Percentiles rank a stretch among this genome's conserved stretches.
Conservation (phyloP, 1,284 basidiomycete genomes). For the Chalciporus sp. region DNA sequence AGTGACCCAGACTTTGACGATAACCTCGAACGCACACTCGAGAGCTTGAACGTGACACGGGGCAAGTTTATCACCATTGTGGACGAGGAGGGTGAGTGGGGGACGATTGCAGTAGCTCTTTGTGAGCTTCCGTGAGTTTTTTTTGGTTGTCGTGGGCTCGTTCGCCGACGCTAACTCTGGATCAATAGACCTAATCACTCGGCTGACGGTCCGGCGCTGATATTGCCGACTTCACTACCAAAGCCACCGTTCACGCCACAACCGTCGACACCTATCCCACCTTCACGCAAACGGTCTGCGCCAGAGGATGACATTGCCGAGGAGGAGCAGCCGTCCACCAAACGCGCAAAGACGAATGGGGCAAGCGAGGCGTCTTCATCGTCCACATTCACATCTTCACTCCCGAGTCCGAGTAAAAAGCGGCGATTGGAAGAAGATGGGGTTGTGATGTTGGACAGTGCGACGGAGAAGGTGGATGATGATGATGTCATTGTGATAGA, state of each 20-base stretch:
- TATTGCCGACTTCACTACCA: constrained; percentile 66
- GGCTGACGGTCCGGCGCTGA: constrained; percentile 48
- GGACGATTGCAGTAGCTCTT: constrained; percentile 74
- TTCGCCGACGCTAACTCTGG: neutral
- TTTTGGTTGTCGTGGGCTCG: neutral
- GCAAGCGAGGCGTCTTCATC: neutral
- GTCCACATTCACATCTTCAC: constrained; percentile 6
- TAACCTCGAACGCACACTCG: constrained; percentile 73
- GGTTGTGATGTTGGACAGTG: constrained; percentile 63
- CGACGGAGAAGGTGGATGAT: constrained; percentile 53
- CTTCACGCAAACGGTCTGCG: constrained; percentile 56
- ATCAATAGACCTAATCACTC: constrained; percentile 53
- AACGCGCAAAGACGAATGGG: constrained; percentile 45
- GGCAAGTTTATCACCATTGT: constrained; percentile 87
- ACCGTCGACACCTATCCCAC: constrained; percentile 45
- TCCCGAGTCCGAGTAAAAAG: constrained; percentile 62
- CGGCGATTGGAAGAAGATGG: constrained; percentile 71
- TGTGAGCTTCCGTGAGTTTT: constrained; percentile 68
- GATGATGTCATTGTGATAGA: constrained; percentile 61
- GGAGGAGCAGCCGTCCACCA: constrained; percentile 55
- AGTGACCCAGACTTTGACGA: constrained; percentile 92
- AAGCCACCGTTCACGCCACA: constrained; percentile 48
- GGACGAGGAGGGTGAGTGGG: constrained; percentile 84
- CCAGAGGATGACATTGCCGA: constrained; percentile 54
- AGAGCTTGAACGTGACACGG: constrained; percentile 66